Evolutionary conservation across 345 rosid genomes (phyloP), one percentile per base, ranked within the genome.

Genomic region (Aegle marmelos): DNA sequence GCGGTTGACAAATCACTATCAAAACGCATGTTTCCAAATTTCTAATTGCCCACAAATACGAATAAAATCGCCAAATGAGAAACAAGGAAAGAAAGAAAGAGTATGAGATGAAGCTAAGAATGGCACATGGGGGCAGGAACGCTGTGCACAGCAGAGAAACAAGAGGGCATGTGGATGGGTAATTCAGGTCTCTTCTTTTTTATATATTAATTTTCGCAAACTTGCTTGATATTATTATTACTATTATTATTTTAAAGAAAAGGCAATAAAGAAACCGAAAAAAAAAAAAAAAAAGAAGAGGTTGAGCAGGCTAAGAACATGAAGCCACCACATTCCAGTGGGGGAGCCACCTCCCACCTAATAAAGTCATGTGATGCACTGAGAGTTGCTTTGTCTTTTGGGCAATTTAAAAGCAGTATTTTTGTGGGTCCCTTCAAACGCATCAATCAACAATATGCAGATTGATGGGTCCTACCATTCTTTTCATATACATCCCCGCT

Each of bases 1-100:
- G 84, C 81, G 72, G 90, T 83, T 87, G 84, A 80, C 74, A 83
- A 80, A 83, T 87, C 90, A 78, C 84, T 45, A 48, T 85, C 90
- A 78, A 63, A 41, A 48, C 74, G 70, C 78, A 75, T 39, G 50
- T 78, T 72, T 54, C 14, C 57, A 16, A 53, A 5, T 53, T 36
- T n/a, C 2, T 7, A 73, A 71, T 39, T 30, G 4, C 57, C 57
- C 33, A n/a, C 5, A 62, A 73, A 24, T 27, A 53, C 17, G 37
- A 28, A 39, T 2, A 21, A 57, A 65, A 68, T 14, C 25, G 7
- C 21, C 31, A 75, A 60, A 77, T 1, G 53, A n/a, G 50, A 45
- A 45, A 13, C 17, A 45, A 68, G 37, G 28, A 50, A 8, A 63
- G 17, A 66, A 64, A 60, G 25, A 68, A 67, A 68, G 65, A 30